Percentiles rank a stretch among this genome's conserved stretches.
Conservation (phyloP, 768 basidiomycete genomes). For the Naganishia randhawae region DNA sequence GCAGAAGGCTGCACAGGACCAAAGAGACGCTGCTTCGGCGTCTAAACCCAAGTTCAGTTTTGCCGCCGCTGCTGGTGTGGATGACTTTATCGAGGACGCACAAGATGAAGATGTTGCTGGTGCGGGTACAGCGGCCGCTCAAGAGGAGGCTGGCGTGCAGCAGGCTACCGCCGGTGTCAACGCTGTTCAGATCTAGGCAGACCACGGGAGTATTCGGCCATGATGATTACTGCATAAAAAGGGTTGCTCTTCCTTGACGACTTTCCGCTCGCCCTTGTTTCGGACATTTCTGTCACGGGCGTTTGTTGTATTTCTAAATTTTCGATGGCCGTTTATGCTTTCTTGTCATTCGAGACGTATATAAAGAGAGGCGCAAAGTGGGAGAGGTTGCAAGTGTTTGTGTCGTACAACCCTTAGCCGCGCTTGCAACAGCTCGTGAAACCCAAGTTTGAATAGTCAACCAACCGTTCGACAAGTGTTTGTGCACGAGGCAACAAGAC, state of each 20-base stretch:
- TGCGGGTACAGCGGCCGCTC: conserved; percentile 27
- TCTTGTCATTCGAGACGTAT: neutral
- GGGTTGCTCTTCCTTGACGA: neutral
- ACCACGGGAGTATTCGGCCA: neutral
- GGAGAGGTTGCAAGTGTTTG: neutral
- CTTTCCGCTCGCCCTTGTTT: neutral
- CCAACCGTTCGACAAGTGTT: no score
- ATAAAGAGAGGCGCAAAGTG: neutral
- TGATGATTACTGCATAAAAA: neutral
- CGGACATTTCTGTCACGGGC: neutral
- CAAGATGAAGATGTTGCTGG: conserved; percentile 31
- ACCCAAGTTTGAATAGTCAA: no score
- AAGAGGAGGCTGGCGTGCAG: conserved; percentile 33
- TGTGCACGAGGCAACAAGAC: no score
- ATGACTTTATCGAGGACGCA: conserved; percentile 35
- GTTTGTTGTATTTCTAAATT: conserved; percentile 1
- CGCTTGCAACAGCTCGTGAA: no score
- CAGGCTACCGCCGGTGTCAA: conserved; percentile 33
- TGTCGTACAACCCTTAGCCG: no score
- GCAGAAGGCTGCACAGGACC: conserved; percentile 20
- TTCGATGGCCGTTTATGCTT: neutral
- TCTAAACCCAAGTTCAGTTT: conserved; percentile 76
- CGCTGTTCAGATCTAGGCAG: conserved; percentile 17
- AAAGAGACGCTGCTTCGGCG: conserved; percentile 25
- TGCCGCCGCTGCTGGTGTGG: conserved; percentile 62